Percentiles rank a stretch among this genome's conserved stretches.
phyloP scores from a whole-genome alignment of 2,329 filamentous ascomycete genomes.

The Colletotrichum melonis region DNA sequence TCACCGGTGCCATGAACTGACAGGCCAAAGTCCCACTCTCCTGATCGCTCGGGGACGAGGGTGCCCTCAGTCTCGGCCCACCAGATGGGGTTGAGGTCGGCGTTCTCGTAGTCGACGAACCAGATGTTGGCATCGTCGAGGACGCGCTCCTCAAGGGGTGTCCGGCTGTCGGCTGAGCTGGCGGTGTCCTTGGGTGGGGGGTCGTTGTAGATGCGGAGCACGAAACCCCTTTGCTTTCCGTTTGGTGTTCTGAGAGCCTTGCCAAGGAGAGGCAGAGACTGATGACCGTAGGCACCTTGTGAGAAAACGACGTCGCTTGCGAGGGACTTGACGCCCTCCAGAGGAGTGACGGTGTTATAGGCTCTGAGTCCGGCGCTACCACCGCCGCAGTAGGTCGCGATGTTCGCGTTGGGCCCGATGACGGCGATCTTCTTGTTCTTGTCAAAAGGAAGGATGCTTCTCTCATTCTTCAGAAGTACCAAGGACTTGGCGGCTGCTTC shows the following conservation, averaged over 20 bases:
- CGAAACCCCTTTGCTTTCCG: conserved; percentile 38
- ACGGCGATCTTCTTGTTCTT: conserved; percentile 52
- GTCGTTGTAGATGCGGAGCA: conserved; percentile 43
- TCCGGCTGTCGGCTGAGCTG: conserved; percentile 2
- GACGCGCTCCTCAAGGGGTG: conserved; percentile 37
- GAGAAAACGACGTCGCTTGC: conserved; percentile 39
- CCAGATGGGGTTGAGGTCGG: conserved; percentile 38
- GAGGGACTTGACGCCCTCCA: conserved; percentile 43
- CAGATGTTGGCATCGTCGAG: conserved; percentile 40
- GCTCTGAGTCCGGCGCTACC: conserved; percentile 46
- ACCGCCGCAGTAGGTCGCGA: conserved; percentile 45
- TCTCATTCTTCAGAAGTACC: conserved; percentile 80
- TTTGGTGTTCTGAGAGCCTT: conserved; percentile 39
- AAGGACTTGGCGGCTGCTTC: conserved; percentile 56
- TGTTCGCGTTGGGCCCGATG: conserved; percentile 65
- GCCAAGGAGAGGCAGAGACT: conserved; percentile 46
- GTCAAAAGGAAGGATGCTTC: conserved; percentile 68
- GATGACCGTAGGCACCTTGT: conserved; percentile 45
- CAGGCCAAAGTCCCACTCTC: conserved; percentile 47
- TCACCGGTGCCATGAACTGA: conserved; percentile 49
- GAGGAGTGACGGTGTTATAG: conserved; percentile 45
- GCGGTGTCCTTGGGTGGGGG: conserved; percentile 8
- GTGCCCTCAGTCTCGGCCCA: conserved; percentile 40
- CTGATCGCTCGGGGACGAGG: conserved; percentile 37
- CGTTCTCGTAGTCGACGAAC: conserved; percentile 42